These are phyloP conservation scores for Fusarium sp. DNA, from an alignment of 2,329 filamentous ascomycete species.

Conservation along the genomic window DNA sequence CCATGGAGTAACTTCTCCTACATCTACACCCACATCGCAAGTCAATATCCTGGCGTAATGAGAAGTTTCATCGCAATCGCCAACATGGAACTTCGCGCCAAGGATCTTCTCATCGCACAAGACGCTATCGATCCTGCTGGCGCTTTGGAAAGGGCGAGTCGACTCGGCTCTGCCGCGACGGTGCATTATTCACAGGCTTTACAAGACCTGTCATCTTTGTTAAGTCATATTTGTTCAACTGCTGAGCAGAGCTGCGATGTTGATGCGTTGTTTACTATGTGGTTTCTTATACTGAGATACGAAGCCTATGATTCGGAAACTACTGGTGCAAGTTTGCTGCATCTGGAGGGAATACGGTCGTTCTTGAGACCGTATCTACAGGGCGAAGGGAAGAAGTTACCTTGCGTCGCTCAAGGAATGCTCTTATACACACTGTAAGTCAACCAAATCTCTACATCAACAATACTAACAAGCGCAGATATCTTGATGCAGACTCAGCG, in stretches of 20 bases:
- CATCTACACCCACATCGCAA: constrained; percentile 33
- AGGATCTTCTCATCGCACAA: constrained; percentile 13
- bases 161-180: constrained; percentile 13
- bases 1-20: constrained; percentile 41
- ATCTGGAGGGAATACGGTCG: constrained; percentile 34
- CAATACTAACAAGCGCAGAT: not conserved
- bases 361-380: constrained; percentile 35
- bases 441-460: accelerated
- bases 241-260: constrained; percentile 18
- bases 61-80: constrained; percentile 39
- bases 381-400: constrained; percentile 1
- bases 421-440: constrained; percentile 33
- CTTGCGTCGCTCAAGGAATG: constrained; percentile 36
- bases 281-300: constrained; percentile 37
- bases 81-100: constrained; percentile 34
- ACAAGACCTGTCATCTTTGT: constrained; percentile 34
- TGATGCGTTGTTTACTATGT: constrained; percentile 38
- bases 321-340: constrained; percentile 6
- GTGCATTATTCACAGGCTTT: constrained; percentile 30
- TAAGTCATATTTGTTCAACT: constrained; percentile 25
- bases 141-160: constrained; percentile 6
- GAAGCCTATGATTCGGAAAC: constrained; percentile 36
- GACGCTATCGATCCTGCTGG: not conserved
- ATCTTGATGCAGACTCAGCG: constrained; percentile 38
- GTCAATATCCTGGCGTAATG: constrained; percentile 37